Base-by-base conservation (phyloP, 2,329 filamentous ascomycete genomes). In the Neonectria neomacrospora region DNA sequence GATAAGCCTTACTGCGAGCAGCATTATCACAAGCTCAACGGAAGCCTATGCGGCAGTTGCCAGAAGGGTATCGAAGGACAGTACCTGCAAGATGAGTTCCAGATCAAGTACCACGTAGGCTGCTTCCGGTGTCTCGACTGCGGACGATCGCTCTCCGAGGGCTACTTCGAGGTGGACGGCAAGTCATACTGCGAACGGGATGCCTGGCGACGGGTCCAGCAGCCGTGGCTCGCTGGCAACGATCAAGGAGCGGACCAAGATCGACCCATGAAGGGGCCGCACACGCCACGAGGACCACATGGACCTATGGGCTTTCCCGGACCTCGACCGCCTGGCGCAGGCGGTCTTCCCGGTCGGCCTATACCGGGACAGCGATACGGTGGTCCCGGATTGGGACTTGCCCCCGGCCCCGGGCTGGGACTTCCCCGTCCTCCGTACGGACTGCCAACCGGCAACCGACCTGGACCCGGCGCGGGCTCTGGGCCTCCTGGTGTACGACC, bases 1-100 rank as follows among this genome's bases (percentile, higher is more conserved):
- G 93, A 99, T 79, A 85, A 88, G 63, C 96, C 96, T 0, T 97
- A 95, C 79, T 98, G 96, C 78, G 91, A 93, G 69, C 89, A 90
- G 53, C 94, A 98, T 78, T 99, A 98, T 76, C 96, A 99, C 80
- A 87, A 91, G 76, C 85, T 96, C 34, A 98, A 98, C 72, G 91
- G 91, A 54, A 97, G 93, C 50, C 81, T 97, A 1, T 99, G 96
- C 76, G 86, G 87, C 16, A 86, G 85, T 30, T 99, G 96, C 77
- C 86, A 91, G 67, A 83, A 83, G 11, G 96, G 96, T 14, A 98
- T 99, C 69, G 96, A 99, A 78, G 96, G 96, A 0, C 90, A 94
- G 70, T 99, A 97, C 73, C 83, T 97, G 39, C 94, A 97, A 76
- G 96, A 96, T 30, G 91, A 93, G 71, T 79, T 82, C 41, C 82